phyloP scores from a whole-genome alignment of 148 eudicot species.

The Amaranthus hypochondriacus region DNA sequence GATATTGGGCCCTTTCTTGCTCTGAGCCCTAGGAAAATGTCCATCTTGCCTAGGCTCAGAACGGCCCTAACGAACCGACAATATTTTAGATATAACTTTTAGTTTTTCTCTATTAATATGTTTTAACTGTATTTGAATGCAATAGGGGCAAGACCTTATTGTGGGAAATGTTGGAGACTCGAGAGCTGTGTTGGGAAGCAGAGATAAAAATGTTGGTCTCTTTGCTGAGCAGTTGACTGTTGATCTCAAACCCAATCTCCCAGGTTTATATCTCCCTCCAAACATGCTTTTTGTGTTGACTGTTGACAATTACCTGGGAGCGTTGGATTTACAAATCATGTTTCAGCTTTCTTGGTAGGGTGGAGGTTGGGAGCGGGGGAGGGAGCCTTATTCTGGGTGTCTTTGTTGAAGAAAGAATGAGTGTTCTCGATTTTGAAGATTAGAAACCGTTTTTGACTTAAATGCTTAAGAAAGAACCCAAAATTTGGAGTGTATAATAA shows the following conservation, averaged over 20 bases:
- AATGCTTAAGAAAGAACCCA: no score
- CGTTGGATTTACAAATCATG: background rate
- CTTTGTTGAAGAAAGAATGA: no score
- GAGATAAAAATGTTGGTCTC: slow-evolving; percentile 56
- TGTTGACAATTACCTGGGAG: background rate
- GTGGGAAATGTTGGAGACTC: slow-evolving; percentile 93
- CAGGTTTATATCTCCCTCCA: slow-evolving; percentile 43
- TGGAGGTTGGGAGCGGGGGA: no score
- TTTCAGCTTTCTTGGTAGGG: background rate
- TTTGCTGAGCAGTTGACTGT: slow-evolving; percentile 82
- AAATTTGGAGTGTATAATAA: no score
- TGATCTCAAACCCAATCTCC: slow-evolving; percentile 97
- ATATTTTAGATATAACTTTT: background rate
- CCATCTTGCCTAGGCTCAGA: no score
- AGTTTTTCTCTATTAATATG: background rate
- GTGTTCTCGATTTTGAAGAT: no score
- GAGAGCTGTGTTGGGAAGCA: slow-evolving; percentile 79
- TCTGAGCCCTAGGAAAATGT: no score
- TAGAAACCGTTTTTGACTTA: no score
- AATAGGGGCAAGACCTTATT: slow-evolving; percentile 74
- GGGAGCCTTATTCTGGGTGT: no score
- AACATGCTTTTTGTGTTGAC: no score
- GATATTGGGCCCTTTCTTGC: no score
- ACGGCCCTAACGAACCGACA: background rate
- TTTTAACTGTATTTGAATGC: slow-evolving; percentile 14